These are phyloP conservation scores for Botryotinia globosa DNA, from an alignment of 2,329 filamentous ascomycete species.

Conservation along the genomic window DNA sequence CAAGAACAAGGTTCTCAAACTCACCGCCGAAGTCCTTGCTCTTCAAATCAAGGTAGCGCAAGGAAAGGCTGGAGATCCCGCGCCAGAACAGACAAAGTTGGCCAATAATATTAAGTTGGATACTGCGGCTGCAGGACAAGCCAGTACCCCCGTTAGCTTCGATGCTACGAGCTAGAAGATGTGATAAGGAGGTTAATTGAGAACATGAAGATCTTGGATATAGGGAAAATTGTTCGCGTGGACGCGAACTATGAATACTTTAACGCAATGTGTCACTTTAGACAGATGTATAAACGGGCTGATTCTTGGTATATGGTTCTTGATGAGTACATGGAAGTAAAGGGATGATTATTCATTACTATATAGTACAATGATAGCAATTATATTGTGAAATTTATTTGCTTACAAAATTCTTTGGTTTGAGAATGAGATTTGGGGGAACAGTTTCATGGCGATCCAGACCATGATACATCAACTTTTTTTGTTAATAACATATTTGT, in stretches of 20 bases:
- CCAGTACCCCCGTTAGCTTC: slow-evolving; percentile 43
- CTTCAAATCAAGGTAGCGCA: slow-evolving; percentile 52
- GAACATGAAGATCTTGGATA: neutral
- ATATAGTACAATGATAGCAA: neutral
- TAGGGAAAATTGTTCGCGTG: neutral
- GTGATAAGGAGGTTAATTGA: neutral
- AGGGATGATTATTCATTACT: neutral
- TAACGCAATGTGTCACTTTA: neutral
- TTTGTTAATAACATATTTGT: neutral
- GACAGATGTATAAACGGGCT: neutral
- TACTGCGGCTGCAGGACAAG: slow-evolving; percentile 46
- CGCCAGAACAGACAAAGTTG: slow-evolving; percentile 50
- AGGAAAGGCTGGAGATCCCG: slow-evolving; percentile 47
- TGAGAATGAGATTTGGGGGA: neutral
- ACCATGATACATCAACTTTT: neutral
- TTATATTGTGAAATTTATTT: neutral
- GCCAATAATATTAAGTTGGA: slow-evolving; percentile 53
- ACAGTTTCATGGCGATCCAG: neutral
- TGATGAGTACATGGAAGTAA: neutral
- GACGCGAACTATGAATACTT: neutral
- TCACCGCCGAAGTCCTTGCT: slow-evolving; percentile 50
- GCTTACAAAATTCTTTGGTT: neutral
- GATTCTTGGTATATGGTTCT: neutral
- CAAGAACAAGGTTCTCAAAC: slow-evolving; percentile 60
- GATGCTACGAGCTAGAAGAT: slow-evolving; percentile 33